Evolutionary conservation across 495 filamentous ascomycete genomes (phyloP).

Genomic region (Penicillium fimorum): DNA sequence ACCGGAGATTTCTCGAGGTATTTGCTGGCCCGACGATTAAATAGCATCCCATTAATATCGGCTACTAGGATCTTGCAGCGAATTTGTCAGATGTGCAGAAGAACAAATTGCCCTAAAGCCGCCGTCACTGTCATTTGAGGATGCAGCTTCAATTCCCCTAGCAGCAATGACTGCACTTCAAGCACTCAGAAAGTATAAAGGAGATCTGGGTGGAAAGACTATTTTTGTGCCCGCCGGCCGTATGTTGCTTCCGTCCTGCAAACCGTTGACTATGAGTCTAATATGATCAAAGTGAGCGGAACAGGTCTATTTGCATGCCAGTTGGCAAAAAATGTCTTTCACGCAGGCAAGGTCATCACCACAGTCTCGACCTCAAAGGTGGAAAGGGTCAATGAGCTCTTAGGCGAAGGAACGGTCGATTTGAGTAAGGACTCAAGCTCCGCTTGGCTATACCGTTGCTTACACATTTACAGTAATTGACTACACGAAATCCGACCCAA

Average conservation of each 20-base stretch:
- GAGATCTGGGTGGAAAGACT: conserved; percentile 48
- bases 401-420: conserved; percentile 33
- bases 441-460: conserved; percentile 18
- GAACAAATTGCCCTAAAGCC: conserved; percentile 39
- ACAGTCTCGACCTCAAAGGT: conserved; percentile 54
- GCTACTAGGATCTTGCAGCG: conserved; percentile 20
- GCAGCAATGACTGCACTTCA: conserved; percentile 42
- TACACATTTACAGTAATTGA: conserved; percentile 41
- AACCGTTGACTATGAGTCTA: not conserved
- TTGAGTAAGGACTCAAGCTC: conserved; percentile 28
- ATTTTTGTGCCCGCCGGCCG: conserved; percentile 49
- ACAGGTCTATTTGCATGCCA: conserved; percentile 48
- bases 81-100: conserved; percentile 41
- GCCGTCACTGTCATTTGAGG: conserved; percentile 29
- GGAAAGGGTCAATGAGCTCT: conserved; percentile 34
- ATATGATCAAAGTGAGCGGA: conserved; percentile 39
- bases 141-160: conserved; percentile 40
- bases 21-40: not conserved
- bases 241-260: conserved; percentile 4
- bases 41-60: not conserved
- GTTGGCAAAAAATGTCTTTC: conserved; percentile 52
- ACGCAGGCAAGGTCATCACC: conserved; percentile 47
- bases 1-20: conserved; percentile 23
- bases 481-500: conserved; percentile 45
- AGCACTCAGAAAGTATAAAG: conserved; percentile 38